Conservation (phyloP, 1,284 basidiomycete genomes). For the Coniophora puteana region DNA sequence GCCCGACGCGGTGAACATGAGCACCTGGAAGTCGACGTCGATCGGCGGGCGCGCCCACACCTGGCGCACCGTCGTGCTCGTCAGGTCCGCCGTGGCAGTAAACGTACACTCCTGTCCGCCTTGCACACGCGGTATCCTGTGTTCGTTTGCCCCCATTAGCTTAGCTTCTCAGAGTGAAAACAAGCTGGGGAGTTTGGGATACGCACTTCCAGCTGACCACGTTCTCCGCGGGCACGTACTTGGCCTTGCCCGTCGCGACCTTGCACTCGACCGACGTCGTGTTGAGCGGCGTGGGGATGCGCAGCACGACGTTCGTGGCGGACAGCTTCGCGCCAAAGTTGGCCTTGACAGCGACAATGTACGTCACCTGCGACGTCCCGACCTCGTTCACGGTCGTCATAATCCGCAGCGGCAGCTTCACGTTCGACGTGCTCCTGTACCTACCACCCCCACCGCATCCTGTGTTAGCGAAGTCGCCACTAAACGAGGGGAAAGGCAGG, state of each 20-base stretch:
- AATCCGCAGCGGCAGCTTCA: constrained; percentile 90
- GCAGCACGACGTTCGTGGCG: constrained; percentile 88
- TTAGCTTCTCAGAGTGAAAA: too few relatives aligned
- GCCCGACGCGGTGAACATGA: constrained; percentile 98
- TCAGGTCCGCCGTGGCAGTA: constrained; percentile 79
- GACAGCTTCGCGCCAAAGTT: constrained; percentile 91
- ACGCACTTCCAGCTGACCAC: constrained; percentile 97
- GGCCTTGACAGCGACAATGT: constrained; percentile 85
- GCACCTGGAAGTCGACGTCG: constrained; percentile 95
- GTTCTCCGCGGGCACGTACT: constrained; percentile 95
- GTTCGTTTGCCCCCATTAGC: too few relatives aligned
- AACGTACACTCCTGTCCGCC: constrained; percentile 91
- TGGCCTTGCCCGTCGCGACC: constrained; percentile 90
- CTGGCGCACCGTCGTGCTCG: constrained; percentile 86
- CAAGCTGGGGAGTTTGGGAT: too few relatives aligned
- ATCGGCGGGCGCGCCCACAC: constrained; percentile 98
- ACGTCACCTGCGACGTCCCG: constrained; percentile 88
- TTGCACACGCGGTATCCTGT: constrained; percentile 87
- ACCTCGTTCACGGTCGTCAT: constrained; percentile 93
- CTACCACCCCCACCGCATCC: too few relatives aligned
- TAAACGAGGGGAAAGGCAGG: constrained; percentile 6
- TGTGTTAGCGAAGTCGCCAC: too few relatives aligned
- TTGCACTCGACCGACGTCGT: constrained; percentile 92
- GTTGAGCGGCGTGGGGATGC: constrained; percentile 95
- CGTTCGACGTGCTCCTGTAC: constrained; percentile 93